phyloP scores from a whole-genome alignment of 495 filamentous ascomycete species.

The Penicillium macrosclerotiorum region DNA sequence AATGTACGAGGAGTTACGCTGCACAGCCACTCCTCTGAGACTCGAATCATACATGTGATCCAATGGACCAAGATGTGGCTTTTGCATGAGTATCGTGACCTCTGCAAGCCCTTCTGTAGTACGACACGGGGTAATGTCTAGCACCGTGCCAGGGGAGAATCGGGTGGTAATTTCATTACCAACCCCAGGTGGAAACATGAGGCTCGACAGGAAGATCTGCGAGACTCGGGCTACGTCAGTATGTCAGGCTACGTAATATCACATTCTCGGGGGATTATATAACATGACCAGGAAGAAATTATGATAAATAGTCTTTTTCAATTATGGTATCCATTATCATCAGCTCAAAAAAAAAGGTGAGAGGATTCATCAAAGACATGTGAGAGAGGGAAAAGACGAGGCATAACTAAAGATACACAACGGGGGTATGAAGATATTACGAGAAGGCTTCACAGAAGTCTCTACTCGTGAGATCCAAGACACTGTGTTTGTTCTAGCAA shows the following conservation, averaged over 20 bases:
- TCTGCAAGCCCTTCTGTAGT: neutral
- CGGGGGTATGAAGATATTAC: no score
- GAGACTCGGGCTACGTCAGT: conserved; percentile 1
- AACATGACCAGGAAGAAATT: neutral
- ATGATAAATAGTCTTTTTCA: conserved; percentile 2
- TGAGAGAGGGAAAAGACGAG: neutral
- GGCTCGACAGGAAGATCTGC: conserved; percentile 11
- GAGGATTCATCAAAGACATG: conserved; percentile 10
- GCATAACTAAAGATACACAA: conserved; percentile 5
- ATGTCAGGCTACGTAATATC: neutral
- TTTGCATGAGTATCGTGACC: neutral
- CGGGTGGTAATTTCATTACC: conserved; percentile 10
- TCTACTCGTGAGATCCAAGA: neutral
- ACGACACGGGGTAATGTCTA: no score
- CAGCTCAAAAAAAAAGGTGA: conserved; percentile 7
- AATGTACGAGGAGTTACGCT: no score
- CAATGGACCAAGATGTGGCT: neutral
- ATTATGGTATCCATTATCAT: conserved; percentile 14
- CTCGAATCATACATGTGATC: conserved; percentile 1
- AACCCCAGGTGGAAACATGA: conserved; percentile 14
- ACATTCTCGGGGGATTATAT: neutral
- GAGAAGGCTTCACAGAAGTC: neutral
- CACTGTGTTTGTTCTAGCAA: conserved; percentile 36
- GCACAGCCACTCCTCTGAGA: neutral
- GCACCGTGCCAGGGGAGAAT: neutral